These are phyloP conservation scores for Aphanomyces stellatus DNA, from an alignment of 352 stramenopile species.

Conservation along the genomic window DNA sequence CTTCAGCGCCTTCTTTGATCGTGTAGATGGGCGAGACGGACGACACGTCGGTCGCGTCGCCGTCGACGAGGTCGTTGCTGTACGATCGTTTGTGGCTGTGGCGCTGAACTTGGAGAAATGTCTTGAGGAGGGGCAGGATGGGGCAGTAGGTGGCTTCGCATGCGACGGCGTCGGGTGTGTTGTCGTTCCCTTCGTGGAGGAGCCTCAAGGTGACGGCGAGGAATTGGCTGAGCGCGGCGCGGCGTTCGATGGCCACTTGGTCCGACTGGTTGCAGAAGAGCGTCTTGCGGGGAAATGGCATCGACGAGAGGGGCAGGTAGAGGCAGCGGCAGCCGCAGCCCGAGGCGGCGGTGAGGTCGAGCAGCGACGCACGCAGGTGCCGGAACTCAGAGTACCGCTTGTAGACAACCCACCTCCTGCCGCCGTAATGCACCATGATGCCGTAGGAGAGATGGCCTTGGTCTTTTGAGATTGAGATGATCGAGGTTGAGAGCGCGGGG, in stretches of 20 bases:
- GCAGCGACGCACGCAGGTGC: slow-evolving; percentile 39
- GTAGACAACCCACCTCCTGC: slow-evolving; percentile 41
- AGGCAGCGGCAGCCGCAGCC: slow-evolving; percentile 3
- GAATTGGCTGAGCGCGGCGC: slow-evolving; percentile 5
- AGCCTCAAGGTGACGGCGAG: slow-evolving; percentile 1
- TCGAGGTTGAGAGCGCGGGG: background rate
- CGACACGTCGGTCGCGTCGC: background rate
- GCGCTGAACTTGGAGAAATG: slow-evolving; percentile 38
- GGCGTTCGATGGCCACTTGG: slow-evolving; percentile 11
- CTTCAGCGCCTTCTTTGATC: slow-evolving; percentile 4
- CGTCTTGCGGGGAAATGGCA: background rate
- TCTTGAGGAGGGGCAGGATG: slow-evolving; percentile 33
- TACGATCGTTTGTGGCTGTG: background rate
- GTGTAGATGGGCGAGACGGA: background rate
- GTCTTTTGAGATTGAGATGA: slow-evolving; percentile 35
- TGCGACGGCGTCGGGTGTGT: background rate
- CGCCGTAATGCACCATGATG: slow-evolving; percentile 45
- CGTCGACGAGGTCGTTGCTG: background rate
- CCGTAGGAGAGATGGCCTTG: slow-evolving; percentile 28
- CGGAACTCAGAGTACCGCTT: slow-evolving; percentile 71
- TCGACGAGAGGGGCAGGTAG: slow-evolving; percentile 7
- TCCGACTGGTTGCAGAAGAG: background rate
- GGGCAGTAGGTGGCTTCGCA: slow-evolving; percentile 48
- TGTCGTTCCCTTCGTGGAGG: background rate
- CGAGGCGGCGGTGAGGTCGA: slow-evolving; percentile 17